Base-by-base conservation (phyloP, 108 stramenopile species). In the Mediolabrus comicus region DNA sequence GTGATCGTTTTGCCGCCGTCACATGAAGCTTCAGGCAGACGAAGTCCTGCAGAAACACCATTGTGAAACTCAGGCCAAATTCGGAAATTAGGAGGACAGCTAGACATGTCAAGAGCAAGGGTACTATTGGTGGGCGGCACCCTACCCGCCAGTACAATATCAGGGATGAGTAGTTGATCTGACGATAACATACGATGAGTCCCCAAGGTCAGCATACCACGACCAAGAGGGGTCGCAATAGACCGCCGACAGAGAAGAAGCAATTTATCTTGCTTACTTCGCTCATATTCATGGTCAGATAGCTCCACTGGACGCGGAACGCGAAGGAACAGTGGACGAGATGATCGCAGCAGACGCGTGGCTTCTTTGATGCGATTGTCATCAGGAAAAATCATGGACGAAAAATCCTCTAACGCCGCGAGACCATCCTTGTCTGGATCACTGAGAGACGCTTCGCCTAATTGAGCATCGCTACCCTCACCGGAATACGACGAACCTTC, bases 61-160 rank as follows among this genome's bases (percentile, higher is more conserved):
- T 99, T 99, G 82, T 99, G 98, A 77, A 99, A 99, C 63, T 98
- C 95, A 8, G 97, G 96, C 98, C 99, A 99, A 22, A 93, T 81
- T 25, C 84, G 85, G 49, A 89, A 67, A 33, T 97, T 95, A 33
- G 84, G 51, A 25, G 83, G 81, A 46, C 83, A 84, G 25, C 87
- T 78, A 26, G 66, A 72, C 52, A 83, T 71, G 52, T 95, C 92
- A n/a, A 96, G 72, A 27, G 90, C 84, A 31, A 98, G 74, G 5
- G 74, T 83, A 9, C 88, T 87, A 82, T 97, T 97, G 30, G 85
- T 72, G 9, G 99, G 99, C 29, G 96, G 95, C 16, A 97, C 87
- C 31, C 95, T 66, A 31, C 97, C 97, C 10, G 88, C 85, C 9
- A 99, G 71, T 31, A 90, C 93, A 14, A 99, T 71, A 41, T 86